Evolutionary conservation across 2,329 filamentous ascomycete genomes (phyloP), one percentile per base, ranked within the genome.

Genomic region (Exophiala bonariae): DNA sequence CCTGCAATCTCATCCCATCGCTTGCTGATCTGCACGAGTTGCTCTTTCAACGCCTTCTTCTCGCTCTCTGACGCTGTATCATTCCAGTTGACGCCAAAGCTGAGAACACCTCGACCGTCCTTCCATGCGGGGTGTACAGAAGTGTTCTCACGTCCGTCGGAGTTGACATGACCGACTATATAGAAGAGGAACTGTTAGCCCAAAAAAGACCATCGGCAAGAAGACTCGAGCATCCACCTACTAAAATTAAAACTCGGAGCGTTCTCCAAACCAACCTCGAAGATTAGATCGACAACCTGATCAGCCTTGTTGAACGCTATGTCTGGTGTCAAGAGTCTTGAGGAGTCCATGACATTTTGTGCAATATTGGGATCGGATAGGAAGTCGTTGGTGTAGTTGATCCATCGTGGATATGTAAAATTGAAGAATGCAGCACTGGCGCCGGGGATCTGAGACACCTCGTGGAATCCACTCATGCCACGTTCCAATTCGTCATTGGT

Each of bases 301-400:
- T 57, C 49, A 2, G 60, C 54, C 31, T 58, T 49, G n/a, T 59
- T 49, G 11, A 50, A 22, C 9, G 64, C 43, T 9, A 61, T 56
- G 8, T 62, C 48, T 9, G 55, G 42, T 9, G 61, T 61, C 17
- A 65, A 41, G 4, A 65, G 49, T n/a, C 63, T 52, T 8, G 60
- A 61, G 5, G 56, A 52, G 49, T 65, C 62, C 31, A 63, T 61
- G 19, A 61, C 56, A 39, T 65, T 65, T 20, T 61, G 61, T 17
- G 62, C 62, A 20, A 65, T 63, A 41, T 65, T 63, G 10, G 59
- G 62, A 44, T 65, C 63, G 20, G 43, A 50, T 3, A 65, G 50
- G 45, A 62, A 65, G 6, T 38, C 31, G 14, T 59, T 48, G 19
- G 47, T 40, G 44, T 63, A 65, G 10, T 57, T 59, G n/a, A 59